A percentile compares a stretch with the other conserved stretches of the same genome.
Conservation (phyloP, 306 rosid species). For the Senna tora region DNA sequence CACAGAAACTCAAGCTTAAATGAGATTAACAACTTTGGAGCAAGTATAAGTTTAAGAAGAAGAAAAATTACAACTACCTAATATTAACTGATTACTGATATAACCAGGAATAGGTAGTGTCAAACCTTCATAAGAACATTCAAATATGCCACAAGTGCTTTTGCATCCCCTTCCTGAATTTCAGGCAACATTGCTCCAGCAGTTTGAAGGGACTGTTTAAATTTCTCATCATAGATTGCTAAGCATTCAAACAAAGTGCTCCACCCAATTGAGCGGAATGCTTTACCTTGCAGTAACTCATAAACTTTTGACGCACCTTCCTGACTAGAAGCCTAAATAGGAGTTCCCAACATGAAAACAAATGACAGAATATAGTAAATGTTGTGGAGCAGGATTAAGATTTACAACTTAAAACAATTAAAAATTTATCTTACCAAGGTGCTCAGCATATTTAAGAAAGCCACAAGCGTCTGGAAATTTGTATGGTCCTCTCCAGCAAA, state of each 20-base stretch:
- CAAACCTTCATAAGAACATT: slow-evolving; percentile 88
- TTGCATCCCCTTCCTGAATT: slow-evolving; percentile 95
- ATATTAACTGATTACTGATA: background rate
- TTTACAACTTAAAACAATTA: slow-evolving; percentile 30
- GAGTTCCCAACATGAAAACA: slow-evolving; percentile 28
- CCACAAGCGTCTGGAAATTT: slow-evolving; percentile 88
- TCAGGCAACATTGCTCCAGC: slow-evolving; percentile 87
- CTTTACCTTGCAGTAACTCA: slow-evolving; percentile 93
- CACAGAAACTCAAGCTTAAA: background rate
- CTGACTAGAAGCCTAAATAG: slow-evolving; percentile 80
- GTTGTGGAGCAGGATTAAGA: slow-evolving; percentile 2
- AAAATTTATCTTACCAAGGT: slow-evolving; percentile 68
- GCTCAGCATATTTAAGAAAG: slow-evolving; percentile 96
- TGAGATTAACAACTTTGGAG: slow-evolving; percentile 9
- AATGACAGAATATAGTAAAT: slow-evolving; percentile 13
- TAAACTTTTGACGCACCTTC: slow-evolving; percentile 94
- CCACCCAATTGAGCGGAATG: slow-evolving; percentile 98
- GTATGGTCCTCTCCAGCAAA: slow-evolving; percentile 99
- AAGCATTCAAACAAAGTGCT: slow-evolving; percentile 92
- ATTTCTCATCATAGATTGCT: slow-evolving; percentile 91
- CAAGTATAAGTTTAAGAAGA: background rate
- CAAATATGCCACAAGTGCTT: slow-evolving; percentile 91
- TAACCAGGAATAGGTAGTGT: slow-evolving; percentile 14
- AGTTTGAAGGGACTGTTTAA: slow-evolving; percentile 89
- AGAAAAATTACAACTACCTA: slow-evolving; percentile 13